Evolutionary conservation across 2,329 filamentous ascomycete genomes (phyloP).

Genomic region (Neocucurbitaria cava): DNA sequence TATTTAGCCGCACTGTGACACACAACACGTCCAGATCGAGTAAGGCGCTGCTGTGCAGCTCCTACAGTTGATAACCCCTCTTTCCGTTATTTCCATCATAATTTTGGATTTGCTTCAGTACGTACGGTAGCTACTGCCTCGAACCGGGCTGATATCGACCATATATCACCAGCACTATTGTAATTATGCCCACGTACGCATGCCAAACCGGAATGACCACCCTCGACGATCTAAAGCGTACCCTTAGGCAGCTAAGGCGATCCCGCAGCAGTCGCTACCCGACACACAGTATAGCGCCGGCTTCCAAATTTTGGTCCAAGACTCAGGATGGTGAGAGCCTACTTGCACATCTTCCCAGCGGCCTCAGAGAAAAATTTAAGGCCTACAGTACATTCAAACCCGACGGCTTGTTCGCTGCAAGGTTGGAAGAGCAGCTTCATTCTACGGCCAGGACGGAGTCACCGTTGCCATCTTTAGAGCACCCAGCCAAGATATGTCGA

Average conservation of each 20-base stretch:
- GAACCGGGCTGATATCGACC: no score
- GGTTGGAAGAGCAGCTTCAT: constrained; percentile 54
- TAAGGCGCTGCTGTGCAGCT: no score
- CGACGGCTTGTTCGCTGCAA: constrained; percentile 55
- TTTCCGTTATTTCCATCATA: no score
- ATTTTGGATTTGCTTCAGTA: no score
- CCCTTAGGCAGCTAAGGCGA: constrained; percentile 12
- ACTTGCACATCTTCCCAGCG: constrained; percentile 57
- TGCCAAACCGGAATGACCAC: not conserved
- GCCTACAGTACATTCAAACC: constrained; percentile 64
- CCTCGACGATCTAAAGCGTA: not conserved
- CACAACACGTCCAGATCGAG: no score
- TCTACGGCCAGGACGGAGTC: constrained; percentile 26
- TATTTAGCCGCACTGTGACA: no score
- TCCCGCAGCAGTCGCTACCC: constrained; percentile 48
- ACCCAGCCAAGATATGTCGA: no score
- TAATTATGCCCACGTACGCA: no score
- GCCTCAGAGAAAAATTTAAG: constrained; percentile 53
- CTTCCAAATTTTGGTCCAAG: constrained; percentile 54
- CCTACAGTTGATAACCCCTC: no score
- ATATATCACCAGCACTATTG: no score
- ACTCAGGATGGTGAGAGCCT: constrained; percentile 56
- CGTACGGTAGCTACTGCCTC: no score
- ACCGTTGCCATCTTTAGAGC: constrained; percentile 54
- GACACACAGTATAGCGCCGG: constrained; percentile 59